Evolutionary conservation across 2,329 filamentous ascomycete genomes (phyloP), one percentile per base, ranked within the genome.

Genomic region (Fusarium subtropicale): DNA sequence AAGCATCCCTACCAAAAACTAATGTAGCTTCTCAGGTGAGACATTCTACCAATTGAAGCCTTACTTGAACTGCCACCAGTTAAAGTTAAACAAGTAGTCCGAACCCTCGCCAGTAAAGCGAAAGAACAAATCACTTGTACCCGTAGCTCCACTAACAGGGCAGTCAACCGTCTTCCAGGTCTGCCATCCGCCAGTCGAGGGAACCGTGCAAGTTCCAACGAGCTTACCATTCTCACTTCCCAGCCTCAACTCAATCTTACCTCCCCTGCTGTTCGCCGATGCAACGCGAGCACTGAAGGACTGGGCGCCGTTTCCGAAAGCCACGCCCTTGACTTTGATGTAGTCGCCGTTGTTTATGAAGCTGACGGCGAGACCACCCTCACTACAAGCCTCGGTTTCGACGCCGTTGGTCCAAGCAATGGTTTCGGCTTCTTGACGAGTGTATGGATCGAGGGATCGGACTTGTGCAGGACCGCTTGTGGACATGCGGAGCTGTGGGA

Each of bases 11-110:
- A 6, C 34, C 18, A 4, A 22, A 6, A 8, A 7, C 6, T 39
- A n/a, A 3, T 7, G 1, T 39, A 4, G n/a, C 13, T 39, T 4
- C 6, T 4, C 4, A 39, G 15, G n/a, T 20, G 20, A 7, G 13
- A 13, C 4, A 26, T 24, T 7, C 10, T 26, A 4, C 13, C 15
- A 9, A 10, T 5, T 18, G 4, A 15, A 1, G 2, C 6, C 5
- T 56, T 16, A 62, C 12, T 33, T 47, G 0, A 63, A 63, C 12
- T 63, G 58, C 60, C 60, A 63, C 60, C 60, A 63, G 41, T 63
- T 63, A 2, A 63, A 47, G 15, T 63, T 63, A 1, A 63, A 63
- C 30, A 63, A 2, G 3, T 42, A 33, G 16, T 39, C 58, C 2
- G 34, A 63, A 0, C 30, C 36, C 22, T 28, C 30, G 0, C 58